phyloP scores from a whole-genome alignment of 768 basidiomycete species.

The Mycena chlorophos region DNA sequence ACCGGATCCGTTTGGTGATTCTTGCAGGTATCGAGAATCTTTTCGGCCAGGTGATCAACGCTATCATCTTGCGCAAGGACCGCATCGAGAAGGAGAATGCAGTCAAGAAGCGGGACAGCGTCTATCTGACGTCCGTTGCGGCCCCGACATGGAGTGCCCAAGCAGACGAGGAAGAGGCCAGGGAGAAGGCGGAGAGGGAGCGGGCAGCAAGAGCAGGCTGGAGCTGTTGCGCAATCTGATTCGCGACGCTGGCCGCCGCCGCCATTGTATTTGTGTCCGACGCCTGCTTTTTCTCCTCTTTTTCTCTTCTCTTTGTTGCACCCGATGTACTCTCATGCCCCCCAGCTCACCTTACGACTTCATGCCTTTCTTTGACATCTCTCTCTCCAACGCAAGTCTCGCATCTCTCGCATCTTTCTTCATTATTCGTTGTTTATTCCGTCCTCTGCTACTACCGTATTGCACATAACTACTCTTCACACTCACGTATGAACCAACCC shows the following conservation, averaged over 20 bases:
- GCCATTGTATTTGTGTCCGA: not conserved
- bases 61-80: constrained; percentile 79
- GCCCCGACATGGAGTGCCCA: constrained; percentile 78
- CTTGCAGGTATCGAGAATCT: constrained; percentile 79
- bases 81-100: constrained; percentile 81
- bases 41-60: constrained; percentile 76
- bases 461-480: not conserved
- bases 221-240: constrained; percentile 46
- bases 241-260: constrained; percentile 4
- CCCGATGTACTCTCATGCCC: constrained; percentile 5
- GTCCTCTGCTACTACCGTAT: constrained; percentile 5
- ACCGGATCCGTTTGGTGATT: constrained; percentile 4
- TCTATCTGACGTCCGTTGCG: constrained; percentile 64
- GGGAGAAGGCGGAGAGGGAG: constrained; percentile 46
- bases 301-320: constrained; percentile 2
- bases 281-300: not conserved
- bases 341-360: constrained; percentile 13
- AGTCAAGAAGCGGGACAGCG: constrained; percentile 78
- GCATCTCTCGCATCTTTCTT: not conserved
- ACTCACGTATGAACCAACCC: not conserved
- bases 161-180: constrained; percentile 78
- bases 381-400: not conserved
- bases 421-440: constrained; percentile 10
- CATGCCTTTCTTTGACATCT: constrained; percentile 23
- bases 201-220: constrained; percentile 54